A percentile compares a stretch with the other conserved stretches of the same genome.
Evolutionary conservation across 495 filamentous ascomycete genomes (phyloP).

Genomic region (Aspergillus ellipticus): DNA sequence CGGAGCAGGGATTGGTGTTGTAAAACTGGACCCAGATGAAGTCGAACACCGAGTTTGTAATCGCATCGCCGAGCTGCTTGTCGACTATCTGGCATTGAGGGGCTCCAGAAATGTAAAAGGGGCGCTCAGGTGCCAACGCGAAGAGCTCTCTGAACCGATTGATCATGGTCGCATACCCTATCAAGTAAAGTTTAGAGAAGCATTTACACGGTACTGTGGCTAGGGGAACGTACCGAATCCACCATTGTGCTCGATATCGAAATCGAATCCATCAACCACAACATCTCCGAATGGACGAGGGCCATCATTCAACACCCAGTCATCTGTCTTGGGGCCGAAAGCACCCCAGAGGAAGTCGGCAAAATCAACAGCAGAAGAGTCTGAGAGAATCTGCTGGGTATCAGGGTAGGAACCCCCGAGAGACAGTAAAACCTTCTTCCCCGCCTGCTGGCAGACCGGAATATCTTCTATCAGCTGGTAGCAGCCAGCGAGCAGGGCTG

Average conservation of each 20-base stretch:
- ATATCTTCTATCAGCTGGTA: conserved; percentile 59
- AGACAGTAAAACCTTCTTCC: conserved; percentile 66
- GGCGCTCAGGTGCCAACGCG: conserved; percentile 37
- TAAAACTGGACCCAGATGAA: conserved; percentile 72
- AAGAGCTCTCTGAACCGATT: conserved; percentile 49
- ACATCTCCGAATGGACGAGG: conserved; percentile 60
- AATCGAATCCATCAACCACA: conserved; percentile 69
- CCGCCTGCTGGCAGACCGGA: conserved; percentile 55
- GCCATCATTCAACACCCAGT: conserved; percentile 29
- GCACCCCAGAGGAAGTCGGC: conserved; percentile 61
- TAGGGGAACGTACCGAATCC: conserved; percentile 36
- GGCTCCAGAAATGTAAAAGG: conserved; percentile 61
- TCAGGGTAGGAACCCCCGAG: conserved; percentile 53
- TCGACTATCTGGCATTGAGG: conserved; percentile 64
- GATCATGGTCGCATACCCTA: conserved; percentile 47
- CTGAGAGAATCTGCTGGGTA: conserved; percentile 35
- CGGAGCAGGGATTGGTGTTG: conserved; percentile 56
- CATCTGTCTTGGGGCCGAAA: conserved; percentile 50
- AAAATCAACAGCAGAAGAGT: conserved; percentile 41
- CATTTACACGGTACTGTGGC: background rate
- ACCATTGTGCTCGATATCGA: conserved; percentile 57
- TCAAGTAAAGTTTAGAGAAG: conserved; percentile 17
- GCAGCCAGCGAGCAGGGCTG: conserved; percentile 43
- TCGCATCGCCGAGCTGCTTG: conserved; percentile 48
- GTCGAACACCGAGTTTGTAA: conserved; percentile 51